Conservation (phyloP, 257 asterid species). For the Euphrasia confusa region DNA sequence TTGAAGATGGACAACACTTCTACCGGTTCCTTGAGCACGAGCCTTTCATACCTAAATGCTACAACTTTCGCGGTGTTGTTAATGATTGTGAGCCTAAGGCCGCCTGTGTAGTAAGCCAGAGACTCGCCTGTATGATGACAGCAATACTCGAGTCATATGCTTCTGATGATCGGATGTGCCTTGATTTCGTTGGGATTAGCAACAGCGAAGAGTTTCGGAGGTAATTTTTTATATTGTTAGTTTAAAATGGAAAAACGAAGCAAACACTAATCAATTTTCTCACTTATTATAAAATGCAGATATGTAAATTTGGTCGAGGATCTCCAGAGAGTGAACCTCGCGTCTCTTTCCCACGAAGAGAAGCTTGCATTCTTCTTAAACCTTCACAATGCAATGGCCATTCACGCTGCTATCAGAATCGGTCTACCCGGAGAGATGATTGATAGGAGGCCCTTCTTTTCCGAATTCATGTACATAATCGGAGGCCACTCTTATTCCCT, state of each 20-base stretch:
- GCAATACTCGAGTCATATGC: constrained; percentile 83
- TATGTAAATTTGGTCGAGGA: constrained; percentile 62
- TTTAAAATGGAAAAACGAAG: too few species aligned
- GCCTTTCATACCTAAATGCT: constrained; percentile 72
- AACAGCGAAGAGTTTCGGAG: constrained; percentile 97
- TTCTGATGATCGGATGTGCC: constrained; percentile 54
- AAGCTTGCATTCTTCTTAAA: constrained; percentile 82
- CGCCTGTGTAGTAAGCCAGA: constrained; percentile 47
- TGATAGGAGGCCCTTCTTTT: constrained; percentile 67
- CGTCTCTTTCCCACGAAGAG: constrained; percentile 52
- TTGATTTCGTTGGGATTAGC: constrained; percentile 75
- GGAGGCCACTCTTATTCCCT: constrained; percentile 79
- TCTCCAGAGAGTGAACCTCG: constrained; percentile 69
- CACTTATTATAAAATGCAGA: constrained; percentile 31
- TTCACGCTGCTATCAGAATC: constrained; percentile 77
- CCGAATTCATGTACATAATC: constrained; percentile 69
- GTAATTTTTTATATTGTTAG: constrained; percentile 27
- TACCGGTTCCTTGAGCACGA: constrained; percentile 90
- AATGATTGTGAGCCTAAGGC: constrained; percentile 60
- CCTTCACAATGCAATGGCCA: constrained; percentile 83
- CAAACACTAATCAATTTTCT: not conserved
- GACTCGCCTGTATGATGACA: constrained; percentile 63
- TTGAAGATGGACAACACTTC: constrained; percentile 81
- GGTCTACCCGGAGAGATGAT: constrained; percentile 89
- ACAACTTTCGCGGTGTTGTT: constrained; percentile 67